These are phyloP conservation scores for Helenozyma rhizophorensis DNA, from an alignment of 805 yeast genomes.

Conservation along the genomic window DNA sequence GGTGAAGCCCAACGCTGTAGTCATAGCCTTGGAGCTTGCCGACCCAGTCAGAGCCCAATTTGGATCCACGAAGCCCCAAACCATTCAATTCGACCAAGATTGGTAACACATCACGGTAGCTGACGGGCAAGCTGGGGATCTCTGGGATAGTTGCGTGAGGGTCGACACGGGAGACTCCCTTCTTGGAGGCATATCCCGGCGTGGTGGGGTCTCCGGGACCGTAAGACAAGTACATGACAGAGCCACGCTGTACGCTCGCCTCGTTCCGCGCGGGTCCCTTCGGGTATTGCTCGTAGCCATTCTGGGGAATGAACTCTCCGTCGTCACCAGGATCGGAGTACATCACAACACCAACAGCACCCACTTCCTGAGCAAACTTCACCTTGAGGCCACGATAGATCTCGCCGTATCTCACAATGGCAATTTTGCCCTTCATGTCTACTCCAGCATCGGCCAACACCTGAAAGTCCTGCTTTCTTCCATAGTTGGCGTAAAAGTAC, in stretches of 20 bases:
- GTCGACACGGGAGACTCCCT: constrained; percentile 1
- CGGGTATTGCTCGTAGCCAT: constrained; percentile 7
- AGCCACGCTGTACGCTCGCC: constrained; percentile 6
- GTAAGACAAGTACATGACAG: constrained; percentile 7
- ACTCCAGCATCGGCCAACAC: constrained; percentile 1
- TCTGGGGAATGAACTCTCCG: constrained; percentile 6
- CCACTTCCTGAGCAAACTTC: constrained; percentile 7
- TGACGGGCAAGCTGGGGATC: constrained; percentile 9
- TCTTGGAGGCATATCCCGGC: constrained; percentile 6
- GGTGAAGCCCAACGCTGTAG: constrained; percentile 3
- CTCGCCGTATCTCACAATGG: constrained; percentile 6
- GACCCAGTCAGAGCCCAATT: constrained; percentile 6
- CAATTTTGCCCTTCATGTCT: constrained; percentile 5
- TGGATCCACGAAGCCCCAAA: not conserved
- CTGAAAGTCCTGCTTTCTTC: constrained; percentile 5
- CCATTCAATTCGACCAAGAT: constrained; percentile 6
- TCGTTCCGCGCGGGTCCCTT: constrained; percentile 7
- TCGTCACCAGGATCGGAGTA: constrained; percentile 10
- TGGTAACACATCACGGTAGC: constrained; percentile 6
- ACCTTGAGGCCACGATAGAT: constrained; percentile 9
- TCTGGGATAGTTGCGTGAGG: constrained; percentile 4
- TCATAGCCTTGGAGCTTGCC: constrained; percentile 7
- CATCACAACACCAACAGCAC: constrained; percentile 6
- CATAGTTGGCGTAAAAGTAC: constrained; percentile 9
- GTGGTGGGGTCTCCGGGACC: constrained; percentile 9